These are phyloP conservation scores for Domatiomyces catenatus DNA, from an alignment of 2,329 filamentous ascomycete genomes.

Conservation along the genomic window DNA sequence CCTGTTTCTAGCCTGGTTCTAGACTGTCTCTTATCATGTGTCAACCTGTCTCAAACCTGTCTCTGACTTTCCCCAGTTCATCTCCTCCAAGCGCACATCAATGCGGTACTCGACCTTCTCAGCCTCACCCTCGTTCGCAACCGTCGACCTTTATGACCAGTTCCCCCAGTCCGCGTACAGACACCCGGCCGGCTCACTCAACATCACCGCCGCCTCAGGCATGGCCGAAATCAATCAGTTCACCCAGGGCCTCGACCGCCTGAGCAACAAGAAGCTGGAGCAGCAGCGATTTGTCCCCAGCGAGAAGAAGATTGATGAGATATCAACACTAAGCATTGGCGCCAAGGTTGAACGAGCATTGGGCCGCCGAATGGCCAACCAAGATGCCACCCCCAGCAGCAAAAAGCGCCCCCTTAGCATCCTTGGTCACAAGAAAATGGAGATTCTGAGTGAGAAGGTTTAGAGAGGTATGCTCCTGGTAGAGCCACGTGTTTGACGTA, in stretches of 20 bases:
- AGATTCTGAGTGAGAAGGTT: conserved; percentile 3
- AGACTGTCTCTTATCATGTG: background rate
- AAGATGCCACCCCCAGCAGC: conserved; percentile 46
- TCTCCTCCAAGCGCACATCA: conserved; percentile 34
- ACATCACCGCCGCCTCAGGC: conserved; percentile 23
- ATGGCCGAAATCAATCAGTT: conserved; percentile 57
- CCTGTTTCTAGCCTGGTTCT: conserved; percentile 2
- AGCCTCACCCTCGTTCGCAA: conserved; percentile 31
- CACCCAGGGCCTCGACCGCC: conserved; percentile 64
- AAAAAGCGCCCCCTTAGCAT: background rate
- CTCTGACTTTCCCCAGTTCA: conserved; percentile 8
- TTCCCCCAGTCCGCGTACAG: conserved; percentile 3
- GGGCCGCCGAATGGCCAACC: conserved; percentile 67
- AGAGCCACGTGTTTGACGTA: background rate
- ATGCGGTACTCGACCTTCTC: conserved; percentile 40
- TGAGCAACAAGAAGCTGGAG: conserved; percentile 74
- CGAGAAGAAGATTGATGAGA: conserved; percentile 63
- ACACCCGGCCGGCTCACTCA: conserved; percentile 1
- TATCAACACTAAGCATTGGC: conserved; percentile 74
- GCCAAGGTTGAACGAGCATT: conserved; percentile 84
- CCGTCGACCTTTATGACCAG: conserved; percentile 23
- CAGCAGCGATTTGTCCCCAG: conserved; percentile 68
- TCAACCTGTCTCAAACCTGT: conserved; percentile 1
- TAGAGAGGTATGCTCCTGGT: conserved; percentile 13
- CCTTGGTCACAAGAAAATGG: background rate